Conservation (phyloP, 352 stramenopile species). For the Phytophthora boehmeriae region DNA sequence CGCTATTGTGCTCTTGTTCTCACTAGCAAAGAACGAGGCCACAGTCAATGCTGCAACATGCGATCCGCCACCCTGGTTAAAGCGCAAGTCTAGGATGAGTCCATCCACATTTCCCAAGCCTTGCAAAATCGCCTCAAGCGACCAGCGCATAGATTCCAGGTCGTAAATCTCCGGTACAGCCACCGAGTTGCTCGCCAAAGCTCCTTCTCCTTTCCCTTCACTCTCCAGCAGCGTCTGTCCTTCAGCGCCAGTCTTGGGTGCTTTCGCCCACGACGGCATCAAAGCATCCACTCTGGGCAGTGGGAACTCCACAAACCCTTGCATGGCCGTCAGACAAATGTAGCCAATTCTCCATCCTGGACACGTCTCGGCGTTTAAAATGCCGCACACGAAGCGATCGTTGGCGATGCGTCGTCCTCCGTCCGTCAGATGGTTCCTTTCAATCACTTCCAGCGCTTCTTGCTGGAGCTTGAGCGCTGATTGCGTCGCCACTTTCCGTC, state of each 20-base stretch:
- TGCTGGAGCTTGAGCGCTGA: conserved; percentile 43
- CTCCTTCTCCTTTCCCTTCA: conserved; percentile 13
- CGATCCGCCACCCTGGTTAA: conserved; percentile 77
- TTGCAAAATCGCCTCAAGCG: conserved; percentile 79
- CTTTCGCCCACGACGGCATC: conserved; percentile 54
- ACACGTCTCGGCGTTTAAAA: conserved; percentile 75
- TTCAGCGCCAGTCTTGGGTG: background rate
- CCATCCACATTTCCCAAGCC: conserved; percentile 67
- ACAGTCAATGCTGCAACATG: conserved; percentile 64
- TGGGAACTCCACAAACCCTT: conserved; percentile 83
- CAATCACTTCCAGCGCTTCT: conserved; percentile 46
- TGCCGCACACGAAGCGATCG: conserved; percentile 66
- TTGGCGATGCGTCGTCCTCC: conserved; percentile 61
- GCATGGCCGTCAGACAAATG: conserved; percentile 70
- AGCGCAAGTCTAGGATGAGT: conserved; percentile 78
- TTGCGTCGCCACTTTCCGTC: conserved; percentile 38
- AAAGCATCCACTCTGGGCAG: conserved; percentile 64
- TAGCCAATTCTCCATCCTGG: conserved; percentile 83
- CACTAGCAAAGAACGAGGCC: conserved; percentile 74
- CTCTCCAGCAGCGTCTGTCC: conserved; percentile 26
- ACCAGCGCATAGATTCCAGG: conserved; percentile 88
- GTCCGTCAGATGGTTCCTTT: conserved; percentile 63
- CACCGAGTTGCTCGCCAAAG: conserved; percentile 26
- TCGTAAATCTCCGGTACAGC: conserved; percentile 82
- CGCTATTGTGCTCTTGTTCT: conserved; percentile 45